Conservation (phyloP, 2,329 filamentous ascomycete species). For the Neonectria magnoliae region DNA sequence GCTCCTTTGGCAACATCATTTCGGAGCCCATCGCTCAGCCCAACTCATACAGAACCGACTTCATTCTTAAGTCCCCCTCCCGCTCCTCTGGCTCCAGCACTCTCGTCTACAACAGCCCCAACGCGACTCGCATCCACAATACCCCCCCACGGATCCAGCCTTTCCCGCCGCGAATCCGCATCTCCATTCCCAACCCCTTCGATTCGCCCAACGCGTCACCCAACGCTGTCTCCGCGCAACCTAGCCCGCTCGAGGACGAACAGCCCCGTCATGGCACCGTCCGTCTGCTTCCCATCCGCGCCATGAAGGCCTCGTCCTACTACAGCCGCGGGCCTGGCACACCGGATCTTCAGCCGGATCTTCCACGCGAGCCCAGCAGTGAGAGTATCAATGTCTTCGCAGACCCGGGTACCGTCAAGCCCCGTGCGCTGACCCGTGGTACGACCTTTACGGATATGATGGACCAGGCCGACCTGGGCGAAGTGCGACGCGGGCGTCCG, state of each 20-base stretch:
- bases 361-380: conserved; percentile 56
- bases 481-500: conserved; percentile 52
- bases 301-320: conserved; percentile 48
- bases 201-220: conserved; percentile 46
- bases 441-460: conserved; percentile 66
- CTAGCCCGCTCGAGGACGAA: conserved; percentile 40
- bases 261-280: conserved; percentile 43
- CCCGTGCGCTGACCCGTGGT: conserved; percentile 43
- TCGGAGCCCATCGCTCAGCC: conserved; percentile 64
- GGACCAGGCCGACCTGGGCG: conserved; percentile 57
- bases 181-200: conserved; percentile 51
- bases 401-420: conserved; percentile 53
- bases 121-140: conserved; percentile 3
- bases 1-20: conserved; percentile 57
- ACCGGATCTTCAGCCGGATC: conserved; percentile 49
- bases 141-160: conserved; percentile 31
- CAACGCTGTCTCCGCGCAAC: conserved; percentile 33
- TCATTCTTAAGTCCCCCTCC: conserved; percentile 55
- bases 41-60: conserved; percentile 61
- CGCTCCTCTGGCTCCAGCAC: conserved; percentile 24
- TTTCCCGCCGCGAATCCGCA: conserved; percentile 31
- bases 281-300: conserved; percentile 50
- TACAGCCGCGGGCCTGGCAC: conserved; percentile 42
- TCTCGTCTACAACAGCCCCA: conserved; percentile 22
- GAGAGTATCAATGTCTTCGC: conserved; percentile 65